Conservation (phyloP, 1,284 basidiomycete species). For the Leucoagaricus sp. region DNA sequence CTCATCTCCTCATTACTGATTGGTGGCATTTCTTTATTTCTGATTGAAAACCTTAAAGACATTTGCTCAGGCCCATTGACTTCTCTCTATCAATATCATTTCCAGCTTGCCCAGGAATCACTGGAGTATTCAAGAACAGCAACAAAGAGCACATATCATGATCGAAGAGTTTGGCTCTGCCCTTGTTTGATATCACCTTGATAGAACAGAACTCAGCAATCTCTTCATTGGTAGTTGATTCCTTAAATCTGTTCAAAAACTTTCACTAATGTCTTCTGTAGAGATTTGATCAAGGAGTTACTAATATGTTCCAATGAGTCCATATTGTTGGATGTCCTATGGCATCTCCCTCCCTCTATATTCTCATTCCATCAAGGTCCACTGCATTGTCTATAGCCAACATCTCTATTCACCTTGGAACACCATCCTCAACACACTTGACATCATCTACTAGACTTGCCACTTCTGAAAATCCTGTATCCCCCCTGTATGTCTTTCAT, state of each 20-base stretch:
- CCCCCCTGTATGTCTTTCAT: background rate
- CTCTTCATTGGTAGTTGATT: conserved; percentile 7
- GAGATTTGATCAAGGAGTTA: conserved; percentile 6
- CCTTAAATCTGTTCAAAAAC: background rate
- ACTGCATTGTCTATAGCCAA: too few species aligned
- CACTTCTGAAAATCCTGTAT: background rate
- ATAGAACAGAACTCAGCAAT: conserved; percentile 31
- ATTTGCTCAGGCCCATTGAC: conserved; percentile 81
- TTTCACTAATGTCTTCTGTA: background rate
- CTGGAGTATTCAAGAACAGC: conserved; percentile 82
- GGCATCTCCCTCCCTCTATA: conserved; percentile 31
- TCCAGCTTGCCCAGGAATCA: conserved; percentile 76
- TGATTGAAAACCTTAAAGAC: conserved; percentile 90
- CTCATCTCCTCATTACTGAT: background rate
- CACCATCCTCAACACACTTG: background rate
- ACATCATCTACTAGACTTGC: background rate
- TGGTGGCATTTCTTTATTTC: conserved; percentile 50
- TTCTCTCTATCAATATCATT: conserved; percentile 78
- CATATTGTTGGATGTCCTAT: conserved; percentile 23
- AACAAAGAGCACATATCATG: conserved; percentile 80
- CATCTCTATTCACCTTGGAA: too few species aligned
- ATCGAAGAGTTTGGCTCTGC: conserved; percentile 77
- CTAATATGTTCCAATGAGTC: conserved; percentile 5
- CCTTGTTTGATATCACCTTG: conserved; percentile 63
- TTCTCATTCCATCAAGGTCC: background rate